Base-by-base conservation (phyloP, 495 filamentous ascomycete genomes). In the Aspergillus affinis region DNA sequence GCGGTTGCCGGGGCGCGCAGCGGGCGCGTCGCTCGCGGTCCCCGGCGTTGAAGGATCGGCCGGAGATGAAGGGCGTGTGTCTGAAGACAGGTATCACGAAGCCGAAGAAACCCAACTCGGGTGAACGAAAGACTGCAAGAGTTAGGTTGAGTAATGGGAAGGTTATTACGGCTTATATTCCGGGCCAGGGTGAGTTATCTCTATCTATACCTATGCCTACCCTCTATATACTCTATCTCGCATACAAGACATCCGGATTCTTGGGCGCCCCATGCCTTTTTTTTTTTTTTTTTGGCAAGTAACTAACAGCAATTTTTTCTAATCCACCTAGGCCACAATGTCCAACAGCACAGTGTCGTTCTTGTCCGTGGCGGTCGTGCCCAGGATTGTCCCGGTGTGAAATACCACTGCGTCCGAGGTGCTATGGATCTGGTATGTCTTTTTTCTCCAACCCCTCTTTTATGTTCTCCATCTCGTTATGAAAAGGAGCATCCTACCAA, bases 31-130 rank as follows among this genome's bases (percentile, higher is more conserved):
- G 95, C 67, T 79, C 87, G 61, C 83, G 89, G 48, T 97, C 93
- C 3, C 94, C 94, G 0, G 94, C 93, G 5, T 82, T 98, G 54
- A 83, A 81, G 60, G 72, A 86, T 21, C 82, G 89, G 21, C 90
- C 94, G 13, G 83, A 88, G 71, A 85, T 96, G 80, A 98, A 98
- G 76, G 94, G 92, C 61, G 94, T 98, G 23, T 98, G 95, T 74
- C 75, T 98, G 58, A 91, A 92, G 70, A 95, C 97, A 58, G 88
- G 87, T 69, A 88, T 91, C 48, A 92, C 90, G 67, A 93, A 92
- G 70, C 94, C 94, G 21, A 98, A 98, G 86, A 98, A 98, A 77
- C 94, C 94, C 48, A 98, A 98, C 72, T 98, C 94, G 18, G 95
- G 90, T 30, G 91, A 96, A 77, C 77, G 94, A 49, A 98, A 98